phyloP scores from a whole-genome alignment of 169 alveolate species.

The Babesia sp. region DNA sequence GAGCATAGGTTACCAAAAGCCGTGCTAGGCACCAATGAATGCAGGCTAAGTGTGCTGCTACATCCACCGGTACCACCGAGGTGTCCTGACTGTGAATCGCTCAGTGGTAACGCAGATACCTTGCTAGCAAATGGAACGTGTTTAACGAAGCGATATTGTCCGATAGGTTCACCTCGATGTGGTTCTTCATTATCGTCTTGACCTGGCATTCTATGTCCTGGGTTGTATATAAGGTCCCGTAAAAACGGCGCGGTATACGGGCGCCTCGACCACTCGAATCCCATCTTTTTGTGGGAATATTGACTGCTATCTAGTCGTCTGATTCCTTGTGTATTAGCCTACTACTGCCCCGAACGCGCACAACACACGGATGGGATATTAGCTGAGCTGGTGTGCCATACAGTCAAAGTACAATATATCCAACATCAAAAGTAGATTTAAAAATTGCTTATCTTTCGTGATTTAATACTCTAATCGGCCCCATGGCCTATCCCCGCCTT shows the following conservation, averaged over 20 bases:
- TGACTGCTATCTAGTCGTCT: background rate
- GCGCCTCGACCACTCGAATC: slow-evolving; percentile 59
- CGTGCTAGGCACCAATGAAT: slow-evolving; percentile 62
- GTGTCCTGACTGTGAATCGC: slow-evolving; percentile 37
- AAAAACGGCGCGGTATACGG: slow-evolving; percentile 70
- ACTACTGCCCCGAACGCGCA: no score
- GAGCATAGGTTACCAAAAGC: slow-evolving; percentile 64
- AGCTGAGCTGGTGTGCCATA: no score
- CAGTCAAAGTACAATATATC: no score
- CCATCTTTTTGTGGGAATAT: slow-evolving; percentile 7
- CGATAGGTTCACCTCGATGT: slow-evolving; percentile 24
- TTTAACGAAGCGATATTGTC: slow-evolving; percentile 26
- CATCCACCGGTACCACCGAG: slow-evolving; percentile 64
- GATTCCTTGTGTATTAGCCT: background rate
- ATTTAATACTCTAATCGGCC: no score
- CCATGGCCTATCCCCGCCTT: no score
- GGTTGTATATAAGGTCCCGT: slow-evolving; percentile 56
- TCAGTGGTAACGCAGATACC: slow-evolving; percentile 41
- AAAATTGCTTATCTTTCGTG: no score
- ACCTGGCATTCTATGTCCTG: slow-evolving; percentile 8
- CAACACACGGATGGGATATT: no score
- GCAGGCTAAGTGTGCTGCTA: slow-evolving; percentile 55
- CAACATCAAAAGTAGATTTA: no score
- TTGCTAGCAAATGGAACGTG: slow-evolving; percentile 50
- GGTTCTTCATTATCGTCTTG: slow-evolving; percentile 6